Evolutionary conservation across 768 basidiomycete genomes (phyloP).

Genomic region (Mycena haematopus): DNA sequence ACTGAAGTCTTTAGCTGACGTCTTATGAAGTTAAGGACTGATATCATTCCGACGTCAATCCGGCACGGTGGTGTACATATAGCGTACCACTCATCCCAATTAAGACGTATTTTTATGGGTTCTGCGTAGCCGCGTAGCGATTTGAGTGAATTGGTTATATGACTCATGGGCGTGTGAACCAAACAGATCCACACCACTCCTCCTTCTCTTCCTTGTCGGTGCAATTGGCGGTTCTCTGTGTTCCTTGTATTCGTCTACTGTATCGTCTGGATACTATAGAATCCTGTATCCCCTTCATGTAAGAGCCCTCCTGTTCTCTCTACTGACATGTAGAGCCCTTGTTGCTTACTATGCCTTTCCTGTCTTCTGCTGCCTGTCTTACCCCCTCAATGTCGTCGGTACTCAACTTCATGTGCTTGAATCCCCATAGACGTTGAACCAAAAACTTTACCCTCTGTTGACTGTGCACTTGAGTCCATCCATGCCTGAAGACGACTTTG

Average conservation of each 20-base stretch:
- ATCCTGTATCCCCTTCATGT: slow-evolving; percentile 37
- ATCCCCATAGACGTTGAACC: slow-evolving; percentile 31
- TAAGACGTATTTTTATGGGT: slow-evolving; percentile 7
- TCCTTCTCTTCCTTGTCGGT: background rate
- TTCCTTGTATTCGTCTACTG: slow-evolving; percentile 30
- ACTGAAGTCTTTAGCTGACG: too few species aligned
- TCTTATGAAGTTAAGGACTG: too few species aligned
- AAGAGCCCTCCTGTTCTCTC: slow-evolving; percentile 41
- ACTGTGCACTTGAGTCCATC: slow-evolving; percentile 29
- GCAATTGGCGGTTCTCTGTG: background rate
- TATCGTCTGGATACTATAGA: slow-evolving; percentile 32
- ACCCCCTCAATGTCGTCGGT: slow-evolving; percentile 45
- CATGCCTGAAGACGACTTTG: slow-evolving; percentile 83
- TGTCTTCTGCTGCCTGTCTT: slow-evolving; percentile 40
- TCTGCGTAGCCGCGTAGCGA: background rate
- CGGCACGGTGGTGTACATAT: too few species aligned
- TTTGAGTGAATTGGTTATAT: too few species aligned
- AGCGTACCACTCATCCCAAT: slow-evolving; percentile 16
- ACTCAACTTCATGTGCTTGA: slow-evolving; percentile 48
- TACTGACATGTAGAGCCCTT: slow-evolving; percentile 35
- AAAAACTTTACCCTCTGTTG: slow-evolving; percentile 26
- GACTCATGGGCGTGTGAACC: too few species aligned
- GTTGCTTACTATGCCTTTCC: slow-evolving; percentile 30
- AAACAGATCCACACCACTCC: too few species aligned
- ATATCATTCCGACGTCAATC: too few species aligned